Conservation (phyloP, 768 basidiomycete genomes). For the Boletus eberwhitei region DNA sequence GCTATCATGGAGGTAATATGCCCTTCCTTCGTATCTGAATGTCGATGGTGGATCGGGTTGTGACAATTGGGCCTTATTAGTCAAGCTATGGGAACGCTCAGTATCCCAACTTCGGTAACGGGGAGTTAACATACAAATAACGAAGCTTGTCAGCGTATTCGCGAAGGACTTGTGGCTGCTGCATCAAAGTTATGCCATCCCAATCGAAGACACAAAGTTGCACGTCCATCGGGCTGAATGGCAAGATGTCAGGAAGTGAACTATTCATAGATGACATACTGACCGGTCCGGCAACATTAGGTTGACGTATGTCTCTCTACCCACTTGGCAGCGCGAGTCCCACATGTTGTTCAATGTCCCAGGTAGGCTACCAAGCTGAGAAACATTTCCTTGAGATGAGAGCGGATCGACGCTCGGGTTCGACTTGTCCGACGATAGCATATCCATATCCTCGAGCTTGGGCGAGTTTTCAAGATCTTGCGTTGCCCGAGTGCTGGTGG, state of each 20-base stretch:
- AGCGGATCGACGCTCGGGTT: neutral
- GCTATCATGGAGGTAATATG: slow-evolving; percentile 47
- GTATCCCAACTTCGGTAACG: neutral
- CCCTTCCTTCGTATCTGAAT: slow-evolving; percentile 33
- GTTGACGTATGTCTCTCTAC: slow-evolving; percentile 39
- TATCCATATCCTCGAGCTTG: neutral
- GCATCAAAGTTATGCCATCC: slow-evolving; percentile 21
- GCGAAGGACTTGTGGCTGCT: slow-evolving; percentile 42
- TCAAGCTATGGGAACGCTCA: slow-evolving; percentile 33
- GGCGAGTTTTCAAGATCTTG: neutral
- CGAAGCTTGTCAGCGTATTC: slow-evolving; percentile 40
- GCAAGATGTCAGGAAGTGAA: slow-evolving; percentile 2
- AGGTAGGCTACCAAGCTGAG: neutral
- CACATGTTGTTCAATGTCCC: neutral
- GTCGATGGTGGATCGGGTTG: slow-evolving; percentile 50
- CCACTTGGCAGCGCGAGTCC: slow-evolving; percentile 33
- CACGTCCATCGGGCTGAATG: slow-evolving; percentile 53
- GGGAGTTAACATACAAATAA: slow-evolving; percentile 39
- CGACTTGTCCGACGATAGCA: neutral
- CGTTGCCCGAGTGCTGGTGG: neutral
- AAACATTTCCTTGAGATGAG: neutral
- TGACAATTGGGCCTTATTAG: slow-evolving; percentile 16
- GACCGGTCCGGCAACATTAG: slow-evolving; percentile 60
- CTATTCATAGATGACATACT: slow-evolving; percentile 1
- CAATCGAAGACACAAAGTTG: slow-evolving; percentile 43